Conservation (phyloP, 2,329 filamentous ascomycete genomes). For the Didymella sp. region DNA sequence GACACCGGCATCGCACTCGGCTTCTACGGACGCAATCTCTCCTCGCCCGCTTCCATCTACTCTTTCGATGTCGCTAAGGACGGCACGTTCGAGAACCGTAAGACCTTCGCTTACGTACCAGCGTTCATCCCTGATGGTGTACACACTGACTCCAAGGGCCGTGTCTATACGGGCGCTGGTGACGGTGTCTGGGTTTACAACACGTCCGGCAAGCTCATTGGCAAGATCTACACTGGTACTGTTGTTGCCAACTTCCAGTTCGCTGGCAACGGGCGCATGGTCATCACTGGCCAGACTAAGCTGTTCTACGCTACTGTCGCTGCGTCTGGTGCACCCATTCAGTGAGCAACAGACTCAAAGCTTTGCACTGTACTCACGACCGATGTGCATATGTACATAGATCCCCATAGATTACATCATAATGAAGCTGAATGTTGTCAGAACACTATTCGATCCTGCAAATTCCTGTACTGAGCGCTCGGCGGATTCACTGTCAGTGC, state of each 20-base stretch:
- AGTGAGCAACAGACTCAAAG: not conserved
- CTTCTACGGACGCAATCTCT: constrained; percentile 31
- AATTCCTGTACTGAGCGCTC: too few species aligned
- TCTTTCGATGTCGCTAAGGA: constrained; percentile 31
- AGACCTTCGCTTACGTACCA: constrained; percentile 32
- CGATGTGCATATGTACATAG: not conserved
- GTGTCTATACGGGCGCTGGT: constrained; percentile 60
- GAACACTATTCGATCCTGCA: not conserved
- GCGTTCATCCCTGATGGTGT: constrained; percentile 33
- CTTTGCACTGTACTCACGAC: not conserved
- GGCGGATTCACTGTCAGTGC: too few species aligned
- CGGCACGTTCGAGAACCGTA: constrained; percentile 32
- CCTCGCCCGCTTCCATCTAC: constrained; percentile 32
- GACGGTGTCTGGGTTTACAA: constrained; percentile 62
- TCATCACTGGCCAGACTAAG: constrained; percentile 36
- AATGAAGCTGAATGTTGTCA: not conserved
- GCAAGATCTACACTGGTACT: constrained; percentile 41
- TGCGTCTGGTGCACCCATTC: constrained; percentile 24
- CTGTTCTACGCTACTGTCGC: constrained; percentile 33
- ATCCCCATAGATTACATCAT: not conserved
- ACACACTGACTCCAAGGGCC: constrained; percentile 52
- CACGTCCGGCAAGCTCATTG: constrained; percentile 54
- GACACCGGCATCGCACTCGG: constrained; percentile 46
- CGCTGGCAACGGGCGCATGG: constrained; percentile 33
- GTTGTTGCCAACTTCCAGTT: constrained; percentile 35